These are phyloP conservation scores for Dothideomycetes sp. DNA, from an alignment of 2,329 filamentous ascomycete genomes.

Conservation along the genomic window DNA sequence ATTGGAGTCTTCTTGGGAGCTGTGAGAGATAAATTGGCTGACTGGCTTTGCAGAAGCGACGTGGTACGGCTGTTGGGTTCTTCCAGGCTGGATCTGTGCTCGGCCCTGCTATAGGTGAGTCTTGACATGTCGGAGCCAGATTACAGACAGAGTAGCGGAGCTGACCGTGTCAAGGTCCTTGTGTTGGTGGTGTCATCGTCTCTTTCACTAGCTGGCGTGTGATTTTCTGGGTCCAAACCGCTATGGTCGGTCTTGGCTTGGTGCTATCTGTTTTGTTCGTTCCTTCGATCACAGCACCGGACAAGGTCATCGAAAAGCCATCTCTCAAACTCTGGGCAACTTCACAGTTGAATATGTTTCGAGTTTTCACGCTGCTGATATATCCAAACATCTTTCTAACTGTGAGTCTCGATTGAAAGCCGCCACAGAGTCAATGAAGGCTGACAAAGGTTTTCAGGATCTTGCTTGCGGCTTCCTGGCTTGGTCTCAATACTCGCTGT, in stretches of 20 bases:
- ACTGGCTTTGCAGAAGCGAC: constrained; percentile 21
- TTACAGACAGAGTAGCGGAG: background rate
- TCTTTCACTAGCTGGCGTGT: constrained; percentile 62
- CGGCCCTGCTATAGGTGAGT: constrained; percentile 51
- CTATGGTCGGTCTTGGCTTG: constrained; percentile 47
- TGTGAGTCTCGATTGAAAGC: no score
- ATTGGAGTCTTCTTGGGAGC: no score
- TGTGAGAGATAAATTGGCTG: background rate
- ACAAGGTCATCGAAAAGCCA: constrained; percentile 2
- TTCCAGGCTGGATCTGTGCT: constrained; percentile 55
- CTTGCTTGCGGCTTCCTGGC: constrained; percentile 48
- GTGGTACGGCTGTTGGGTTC: constrained; percentile 61
- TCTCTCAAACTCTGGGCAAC: constrained; percentile 14
- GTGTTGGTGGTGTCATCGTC: constrained; percentile 62
- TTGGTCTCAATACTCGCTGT: constrained; percentile 61
- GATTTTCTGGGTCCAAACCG: constrained; percentile 65
- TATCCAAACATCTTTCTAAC: constrained; percentile 56
- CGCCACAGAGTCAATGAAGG: background rate
- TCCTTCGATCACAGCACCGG: constrained; percentile 22
- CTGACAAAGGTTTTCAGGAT: background rate
- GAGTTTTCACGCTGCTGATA: constrained; percentile 48
- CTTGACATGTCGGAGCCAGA: background rate
- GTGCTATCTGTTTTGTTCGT: constrained; percentile 52
- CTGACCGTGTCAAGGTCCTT: constrained; percentile 26
- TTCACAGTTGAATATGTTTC: constrained; percentile 52